Evolutionary conservation across 148 eudicot genomes (phyloP), one percentile per base, ranked within the genome.

Genomic region (Chenopodium berlandieri): DNA sequence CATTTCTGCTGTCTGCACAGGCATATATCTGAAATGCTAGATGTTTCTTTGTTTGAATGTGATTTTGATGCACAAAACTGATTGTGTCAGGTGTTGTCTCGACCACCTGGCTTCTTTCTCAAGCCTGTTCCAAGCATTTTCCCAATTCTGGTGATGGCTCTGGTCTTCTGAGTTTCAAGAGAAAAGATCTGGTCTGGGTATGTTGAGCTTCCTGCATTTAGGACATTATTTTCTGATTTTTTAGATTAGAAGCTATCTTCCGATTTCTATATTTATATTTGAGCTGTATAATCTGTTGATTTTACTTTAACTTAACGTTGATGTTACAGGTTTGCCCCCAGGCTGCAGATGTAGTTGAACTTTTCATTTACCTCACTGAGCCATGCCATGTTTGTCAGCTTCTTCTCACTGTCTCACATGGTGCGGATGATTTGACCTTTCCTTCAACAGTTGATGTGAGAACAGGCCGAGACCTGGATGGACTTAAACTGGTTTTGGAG

Each of bases 351-450:
- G 98, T 96, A 75, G 89, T 92, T 85, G 99, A 96, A 89, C 87
- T 96, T 83, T 96, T 92, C 91, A 90, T 94, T 82, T 90, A 88
- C 89, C 98, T 96, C 50, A 90, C 93, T 75, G 98, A 96, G 90
- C 99, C 99, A 76, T 96, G 99, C 88, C 99, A 94, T 91, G 97
- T 92, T 86, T 91, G 93, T 84, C 94, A 96, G 91, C 97, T 96
- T 88, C 95, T 94, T 84, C 92, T 96, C 88, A 96, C 99, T 75
- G 86, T 94, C 84, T 88, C 97, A 76, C 98, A 96, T 87, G 99
- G 99, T 84, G 94, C 95, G 67, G 97, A 94, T 89, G 97, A 94
- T 94, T 86, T 91, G 79, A 96, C 98, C 40, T 96, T 84, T 87
- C 99, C 99, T 81, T 86, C 99, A 73, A 88, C 94, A 50, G 93